These are phyloP conservation scores for Magnusiomyces tetraspermus DNA, from an alignment of 1,139 yeast genomes.

Conservation along the genomic window DNA sequence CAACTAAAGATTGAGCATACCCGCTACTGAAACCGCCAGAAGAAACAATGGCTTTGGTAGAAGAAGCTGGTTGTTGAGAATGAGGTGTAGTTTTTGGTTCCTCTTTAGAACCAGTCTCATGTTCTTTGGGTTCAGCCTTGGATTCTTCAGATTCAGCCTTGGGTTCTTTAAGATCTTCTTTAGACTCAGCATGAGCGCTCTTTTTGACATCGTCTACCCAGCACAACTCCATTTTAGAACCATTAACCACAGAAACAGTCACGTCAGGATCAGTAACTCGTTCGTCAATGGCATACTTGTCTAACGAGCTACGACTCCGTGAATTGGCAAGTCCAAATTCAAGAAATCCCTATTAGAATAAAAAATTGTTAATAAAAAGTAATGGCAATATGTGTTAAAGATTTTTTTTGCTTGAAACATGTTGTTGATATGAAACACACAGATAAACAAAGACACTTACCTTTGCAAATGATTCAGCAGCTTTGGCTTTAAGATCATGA, in stretches of 20 bases:
- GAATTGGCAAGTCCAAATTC: slow-evolving; percentile 5
- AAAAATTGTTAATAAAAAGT: too few relatives aligned
- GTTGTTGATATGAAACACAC: too few relatives aligned
- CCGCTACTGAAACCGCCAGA: slow-evolving; percentile 5
- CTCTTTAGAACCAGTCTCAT: not conserved
- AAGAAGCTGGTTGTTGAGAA: not conserved
- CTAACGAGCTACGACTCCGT: not conserved
- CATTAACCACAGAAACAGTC: not conserved
- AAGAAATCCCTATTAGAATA: slow-evolving; percentile 10
- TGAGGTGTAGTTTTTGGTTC: not conserved
- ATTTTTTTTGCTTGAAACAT: not conserved
- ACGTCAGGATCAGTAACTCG: not conserved
- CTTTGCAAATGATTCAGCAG: not conserved
- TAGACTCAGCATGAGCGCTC: not conserved
- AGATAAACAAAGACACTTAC: not conserved
- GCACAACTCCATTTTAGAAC: not conserved
- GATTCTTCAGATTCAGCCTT: not conserved
- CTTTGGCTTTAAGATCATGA: not conserved
- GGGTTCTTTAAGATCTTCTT: not conserved
- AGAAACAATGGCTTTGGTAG: not conserved
- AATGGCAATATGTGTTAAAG: not conserved
- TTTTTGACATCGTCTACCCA: not conserved
- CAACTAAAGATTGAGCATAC: not conserved
- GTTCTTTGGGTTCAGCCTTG: not conserved
- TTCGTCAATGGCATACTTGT: slow-evolving; percentile 10